Base-by-base conservation (phyloP, 495 filamentous ascomycete species). In the Penicillium atrosanguineum region DNA sequence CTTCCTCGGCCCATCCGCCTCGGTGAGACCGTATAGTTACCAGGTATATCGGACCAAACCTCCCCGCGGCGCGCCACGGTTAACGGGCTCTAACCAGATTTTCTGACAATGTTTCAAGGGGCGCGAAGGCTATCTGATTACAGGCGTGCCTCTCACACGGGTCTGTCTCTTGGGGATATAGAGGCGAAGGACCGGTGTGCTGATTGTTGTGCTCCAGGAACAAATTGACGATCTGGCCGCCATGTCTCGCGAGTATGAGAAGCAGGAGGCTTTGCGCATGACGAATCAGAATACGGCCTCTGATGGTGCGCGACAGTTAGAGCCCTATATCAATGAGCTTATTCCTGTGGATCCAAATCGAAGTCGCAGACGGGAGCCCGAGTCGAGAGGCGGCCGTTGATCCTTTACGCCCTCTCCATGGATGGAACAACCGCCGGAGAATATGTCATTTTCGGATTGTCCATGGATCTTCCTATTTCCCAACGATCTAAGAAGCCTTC, bases 221-320 rank as follows among this genome's bases (percentile, higher is more conserved):
- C 79, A 81, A 72, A 81, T 81, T 53, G 75, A 81, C 48, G 79
- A 81, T 52, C 67, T 81, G 14, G 72, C 73, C 34, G 61, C 64
- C 20, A 72, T 81, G 67, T 80, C 78, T 12, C 58, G 72, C 41
- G 75, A 80, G 54, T 81, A 81, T 56, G 79, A 81, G 62, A 70
- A 64, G 28, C 74, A 80, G 50, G 78, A 79, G 53, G 73, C 79
- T 6, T 60, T 73, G 29, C 71, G 78, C 12, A 81, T 81, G 79
- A 55, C 69, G 9, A 65, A 61, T 19, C 65, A 72, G 12, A 55
- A 43, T 23, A 31, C 47, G 6, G 43, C 52, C 31, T 55, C 56
- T 31, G 48, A 55, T 21, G 56, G 63, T 26, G 53, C 60, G 25
- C 53, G 69, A 4, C 39, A 52, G 7, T 48, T 66, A 31, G 74